phyloP scores from a whole-genome alignment of 805 yeast species.

The Ogataea henricii region DNA sequence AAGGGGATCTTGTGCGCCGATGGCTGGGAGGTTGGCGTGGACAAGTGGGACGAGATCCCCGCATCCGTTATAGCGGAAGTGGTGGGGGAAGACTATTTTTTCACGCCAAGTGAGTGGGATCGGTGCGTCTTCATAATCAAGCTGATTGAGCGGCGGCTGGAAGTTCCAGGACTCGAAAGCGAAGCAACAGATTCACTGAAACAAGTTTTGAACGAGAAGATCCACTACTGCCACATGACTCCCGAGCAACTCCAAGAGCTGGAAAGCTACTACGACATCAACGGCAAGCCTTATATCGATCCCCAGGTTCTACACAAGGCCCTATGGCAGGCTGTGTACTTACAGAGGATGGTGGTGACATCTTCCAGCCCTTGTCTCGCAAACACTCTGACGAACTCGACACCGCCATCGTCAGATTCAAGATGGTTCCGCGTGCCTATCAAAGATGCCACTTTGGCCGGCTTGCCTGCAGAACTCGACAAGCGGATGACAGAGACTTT shows the following conservation, averaged over 20 bases:
- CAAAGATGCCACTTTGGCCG: constrained; percentile 50
- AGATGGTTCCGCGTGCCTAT: constrained; percentile 45
- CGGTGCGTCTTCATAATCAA: constrained; percentile 49
- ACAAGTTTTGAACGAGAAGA: constrained; percentile 41
- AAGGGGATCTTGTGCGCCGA: constrained; percentile 48
- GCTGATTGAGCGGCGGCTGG: constrained; percentile 41
- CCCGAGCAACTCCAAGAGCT: constrained; percentile 48
- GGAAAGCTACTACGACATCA: constrained; percentile 40
- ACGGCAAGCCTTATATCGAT: constrained; percentile 41
- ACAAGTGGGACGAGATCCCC: constrained; percentile 52
- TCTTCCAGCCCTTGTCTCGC: constrained; percentile 35
- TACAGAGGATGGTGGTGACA: constrained; percentile 42
- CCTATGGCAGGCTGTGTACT: constrained; percentile 48
- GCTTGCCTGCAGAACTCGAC: constrained; percentile 42
- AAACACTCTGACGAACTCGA: constrained; percentile 27
- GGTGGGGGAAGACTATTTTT: constrained; percentile 51
- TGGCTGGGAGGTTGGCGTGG: constrained; percentile 50
- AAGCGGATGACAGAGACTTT: constrained; percentile 27
- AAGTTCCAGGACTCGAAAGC: constrained; percentile 14
- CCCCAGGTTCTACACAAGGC: constrained; percentile 45
- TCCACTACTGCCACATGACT: constrained; percentile 50
- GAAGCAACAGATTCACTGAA: constrained; percentile 30
- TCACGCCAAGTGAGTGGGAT: constrained; percentile 58
- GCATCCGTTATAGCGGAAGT: constrained; percentile 43
- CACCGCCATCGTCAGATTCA: constrained; percentile 31